Percentiles rank a stretch among this genome's conserved stretches.
Conservation (phyloP, 176 grass and related monocot species). For the Juncus inflexus region DNA sequence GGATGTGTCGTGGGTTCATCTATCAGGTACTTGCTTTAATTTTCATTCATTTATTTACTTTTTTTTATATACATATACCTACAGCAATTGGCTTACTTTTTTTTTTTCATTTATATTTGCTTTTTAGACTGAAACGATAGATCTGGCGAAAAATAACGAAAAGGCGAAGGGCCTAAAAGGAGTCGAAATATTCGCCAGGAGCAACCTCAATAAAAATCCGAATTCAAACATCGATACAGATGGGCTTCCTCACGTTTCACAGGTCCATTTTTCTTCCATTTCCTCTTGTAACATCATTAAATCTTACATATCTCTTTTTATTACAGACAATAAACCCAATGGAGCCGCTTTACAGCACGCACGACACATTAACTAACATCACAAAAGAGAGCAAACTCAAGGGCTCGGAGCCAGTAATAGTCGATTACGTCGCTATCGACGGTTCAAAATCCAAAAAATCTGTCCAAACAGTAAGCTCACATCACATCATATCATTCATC, state of each 20-base stretch:
- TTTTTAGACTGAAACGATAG: constrained; percentile 41
- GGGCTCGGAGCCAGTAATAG: constrained; percentile 61
- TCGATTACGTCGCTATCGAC: constrained; percentile 81
- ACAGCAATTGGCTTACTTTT: no score
- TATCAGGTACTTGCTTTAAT: constrained; percentile 55
- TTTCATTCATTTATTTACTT: background rate
- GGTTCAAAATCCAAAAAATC: constrained; percentile 60
- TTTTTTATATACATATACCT: no score
- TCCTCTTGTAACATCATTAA: constrained; percentile 17
- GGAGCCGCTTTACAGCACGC: constrained; percentile 69
- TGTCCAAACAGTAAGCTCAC: constrained; percentile 60
- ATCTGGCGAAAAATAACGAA: constrained; percentile 55
- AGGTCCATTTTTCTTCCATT: constrained; percentile 39
- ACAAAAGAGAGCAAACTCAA: constrained; percentile 56
- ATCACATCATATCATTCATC: background rate
- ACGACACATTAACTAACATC: constrained; percentile 59
- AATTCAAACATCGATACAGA: constrained; percentile 55
- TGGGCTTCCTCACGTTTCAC: constrained; percentile 87
- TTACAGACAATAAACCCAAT: constrained; percentile 62
- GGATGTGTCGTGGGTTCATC: constrained; percentile 83
- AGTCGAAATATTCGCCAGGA: constrained; percentile 66
- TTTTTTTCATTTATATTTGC: no score
- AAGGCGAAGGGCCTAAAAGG: constrained; percentile 31
- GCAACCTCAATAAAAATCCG: constrained; percentile 44
- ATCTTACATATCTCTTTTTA: constrained; percentile 25